Conservation (phyloP, 2,329 filamentous ascomycete genomes). For the Microsporum canis region DNA sequence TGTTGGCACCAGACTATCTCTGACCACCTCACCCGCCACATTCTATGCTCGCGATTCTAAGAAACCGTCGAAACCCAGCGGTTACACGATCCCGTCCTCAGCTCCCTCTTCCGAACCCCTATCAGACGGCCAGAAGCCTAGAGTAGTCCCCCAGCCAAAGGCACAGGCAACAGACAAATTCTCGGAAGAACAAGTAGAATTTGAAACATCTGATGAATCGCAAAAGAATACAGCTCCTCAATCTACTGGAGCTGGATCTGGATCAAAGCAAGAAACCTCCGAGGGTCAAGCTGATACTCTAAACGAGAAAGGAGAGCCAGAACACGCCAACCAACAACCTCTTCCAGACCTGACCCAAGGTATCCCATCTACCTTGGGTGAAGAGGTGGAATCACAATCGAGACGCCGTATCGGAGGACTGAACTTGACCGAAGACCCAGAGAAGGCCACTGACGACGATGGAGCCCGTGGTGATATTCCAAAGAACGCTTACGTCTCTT, state of each 20-base stretch:
- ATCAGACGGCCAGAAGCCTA: slow-evolving; percentile 20
- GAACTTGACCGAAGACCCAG: slow-evolving; percentile 45
- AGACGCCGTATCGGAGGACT: slow-evolving; percentile 29
- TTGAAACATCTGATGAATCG: slow-evolving; percentile 26
- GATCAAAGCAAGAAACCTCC: slow-evolving; percentile 14
- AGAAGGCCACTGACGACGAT: slow-evolving; percentile 34
- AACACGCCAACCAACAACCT: slow-evolving; percentile 38
- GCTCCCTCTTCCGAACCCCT: slow-evolving; percentile 11
- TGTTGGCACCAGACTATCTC: slow-evolving; percentile 26
- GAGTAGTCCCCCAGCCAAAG: slow-evolving; percentile 11
- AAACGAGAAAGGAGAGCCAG: not conserved
- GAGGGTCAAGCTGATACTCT: not conserved
- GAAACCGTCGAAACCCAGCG: slow-evolving; percentile 24
- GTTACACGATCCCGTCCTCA: slow-evolving; percentile 15
- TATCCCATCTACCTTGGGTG: slow-evolving; percentile 80
- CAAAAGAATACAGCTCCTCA: slow-evolving; percentile 23
- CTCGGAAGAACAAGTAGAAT: slow-evolving; percentile 30
- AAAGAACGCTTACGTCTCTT: slow-evolving; percentile 78
- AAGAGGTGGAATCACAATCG: slow-evolving; percentile 49
- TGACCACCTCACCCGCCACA: slow-evolving; percentile 26
- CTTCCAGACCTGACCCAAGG: slow-evolving; percentile 88
- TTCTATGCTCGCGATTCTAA: slow-evolving; percentile 31
- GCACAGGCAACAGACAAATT: slow-evolving; percentile 17
- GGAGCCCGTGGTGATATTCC: slow-evolving; percentile 53
- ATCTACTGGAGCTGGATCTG: slow-evolving; percentile 18